These are phyloP conservation scores for Aspergillus quadricinctus DNA, from an alignment of 2,329 filamentous ascomycete species.

Conservation along the genomic window DNA sequence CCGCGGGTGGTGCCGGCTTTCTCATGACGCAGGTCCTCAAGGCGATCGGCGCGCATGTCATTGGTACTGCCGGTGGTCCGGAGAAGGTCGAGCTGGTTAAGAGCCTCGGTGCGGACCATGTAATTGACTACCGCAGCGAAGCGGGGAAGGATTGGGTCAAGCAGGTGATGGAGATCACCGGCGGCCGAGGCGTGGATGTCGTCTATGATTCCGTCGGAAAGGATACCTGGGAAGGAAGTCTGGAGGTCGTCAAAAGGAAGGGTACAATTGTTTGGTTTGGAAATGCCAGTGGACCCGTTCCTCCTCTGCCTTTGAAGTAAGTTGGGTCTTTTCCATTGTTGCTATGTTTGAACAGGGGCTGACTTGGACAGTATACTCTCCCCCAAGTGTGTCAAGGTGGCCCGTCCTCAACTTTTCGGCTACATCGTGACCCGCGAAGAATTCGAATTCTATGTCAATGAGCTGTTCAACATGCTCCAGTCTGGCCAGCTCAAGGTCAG, in stretches of 20 bases:
- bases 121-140: constrained; percentile 78
- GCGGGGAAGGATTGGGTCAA: constrained; percentile 76
- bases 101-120: constrained; percentile 62
- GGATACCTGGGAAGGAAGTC: constrained; percentile 72
- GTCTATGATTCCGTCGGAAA: constrained; percentile 87
- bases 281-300: constrained; percentile 74
- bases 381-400: constrained; percentile 71
- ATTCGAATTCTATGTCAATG: constrained; percentile 63
- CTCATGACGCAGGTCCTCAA: constrained; percentile 72
- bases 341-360: constrained; percentile 7
- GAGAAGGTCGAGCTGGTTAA: constrained; percentile 70
- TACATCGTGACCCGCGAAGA: constrained; percentile 69
- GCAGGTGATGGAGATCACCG: constrained; percentile 77
- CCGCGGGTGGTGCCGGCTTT: constrained; percentile 75
- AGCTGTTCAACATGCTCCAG: constrained; percentile 69
- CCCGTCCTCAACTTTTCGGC: constrained; percentile 68
- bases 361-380: constrained; percentile 43
- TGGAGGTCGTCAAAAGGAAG: constrained; percentile 71
- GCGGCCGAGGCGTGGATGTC: constrained; percentile 66
- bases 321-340: constrained; percentile 39
- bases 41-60: constrained; percentile 68
- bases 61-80: constrained; percentile 70
- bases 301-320: constrained; percentile 60
- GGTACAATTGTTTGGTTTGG: constrained; percentile 75
- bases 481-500: constrained; percentile 66